Conservation (phyloP, 129 eudicot species). For the Deinandra increscens region DNA sequence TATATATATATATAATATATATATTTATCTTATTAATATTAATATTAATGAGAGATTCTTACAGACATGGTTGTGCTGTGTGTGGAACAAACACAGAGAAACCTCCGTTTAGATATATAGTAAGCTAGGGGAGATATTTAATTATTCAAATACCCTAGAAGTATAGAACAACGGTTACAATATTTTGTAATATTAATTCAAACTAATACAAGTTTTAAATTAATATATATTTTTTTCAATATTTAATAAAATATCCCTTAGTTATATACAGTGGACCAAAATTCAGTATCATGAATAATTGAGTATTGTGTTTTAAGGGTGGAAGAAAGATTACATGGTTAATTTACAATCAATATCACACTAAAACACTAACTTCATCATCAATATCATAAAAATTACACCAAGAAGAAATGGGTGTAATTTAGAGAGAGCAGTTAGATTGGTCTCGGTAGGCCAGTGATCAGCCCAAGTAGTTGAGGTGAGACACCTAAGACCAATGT, state of each 20-base stretch:
- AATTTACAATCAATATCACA: no score
- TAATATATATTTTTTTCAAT: neutral
- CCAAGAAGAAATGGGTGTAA: no score
- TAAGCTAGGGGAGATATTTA: neutral
- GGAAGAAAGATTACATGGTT: no score
- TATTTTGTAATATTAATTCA: neutral
- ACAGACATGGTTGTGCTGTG: conserved; percentile 41
- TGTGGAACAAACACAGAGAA: neutral
- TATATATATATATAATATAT: no score
- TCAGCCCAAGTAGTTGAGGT: no score
- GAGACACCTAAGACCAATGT: no score
- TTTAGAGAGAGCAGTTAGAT: no score
- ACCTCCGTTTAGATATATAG: neutral
- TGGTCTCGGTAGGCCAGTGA: no score
- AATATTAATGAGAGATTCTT: conserved; percentile 40
- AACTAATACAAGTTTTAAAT: neutral
- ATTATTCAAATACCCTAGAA: neutral
- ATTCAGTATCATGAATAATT: neutral
- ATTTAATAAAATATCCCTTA: neutral
- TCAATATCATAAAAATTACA: no score
- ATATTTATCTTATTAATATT: neutral
- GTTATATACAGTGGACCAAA: neutral
- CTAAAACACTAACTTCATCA: no score
- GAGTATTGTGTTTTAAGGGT: neutral
- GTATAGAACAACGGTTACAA: neutral